Evolutionary conservation across 768 basidiomycete genomes (phyloP).

Genomic region (Exsudoporus frostii): DNA sequence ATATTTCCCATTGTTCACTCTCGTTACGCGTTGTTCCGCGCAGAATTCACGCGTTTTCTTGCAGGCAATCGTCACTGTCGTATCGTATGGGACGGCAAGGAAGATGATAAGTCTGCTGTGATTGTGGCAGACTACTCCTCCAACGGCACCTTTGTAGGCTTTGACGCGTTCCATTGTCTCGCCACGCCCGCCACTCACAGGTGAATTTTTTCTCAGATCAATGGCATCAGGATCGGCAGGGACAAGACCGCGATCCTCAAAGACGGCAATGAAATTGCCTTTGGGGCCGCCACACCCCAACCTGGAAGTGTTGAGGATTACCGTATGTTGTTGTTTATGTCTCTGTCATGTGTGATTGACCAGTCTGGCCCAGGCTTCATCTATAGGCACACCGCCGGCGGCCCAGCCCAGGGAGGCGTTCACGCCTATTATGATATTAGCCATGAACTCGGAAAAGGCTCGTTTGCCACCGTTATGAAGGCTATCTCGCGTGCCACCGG

Average conservation of each 20-base stretch:
- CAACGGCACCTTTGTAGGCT: constrained; percentile 44
- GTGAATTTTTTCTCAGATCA: constrained; percentile 31
- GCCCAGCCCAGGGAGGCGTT: constrained; percentile 49
- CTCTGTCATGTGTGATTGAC: background rate
- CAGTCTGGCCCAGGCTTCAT: constrained; percentile 53
- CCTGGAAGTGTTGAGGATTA: constrained; percentile 63
- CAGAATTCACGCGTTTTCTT: constrained; percentile 26
- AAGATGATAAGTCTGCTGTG: constrained; percentile 31
- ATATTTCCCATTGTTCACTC: constrained; percentile 1
- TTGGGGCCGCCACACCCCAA: constrained; percentile 60
- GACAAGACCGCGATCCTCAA: constrained; percentile 41
- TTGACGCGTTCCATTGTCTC: constrained; percentile 16
- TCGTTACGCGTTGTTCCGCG: constrained; percentile 11
- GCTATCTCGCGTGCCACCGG: constrained; percentile 72
- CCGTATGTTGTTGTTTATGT: constrained; percentile 44
- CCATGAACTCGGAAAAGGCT: constrained; percentile 79
- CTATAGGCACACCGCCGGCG: constrained; percentile 60
- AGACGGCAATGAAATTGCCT: constrained; percentile 81
- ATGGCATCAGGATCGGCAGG: constrained; percentile 39
- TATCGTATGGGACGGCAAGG: constrained; percentile 36
- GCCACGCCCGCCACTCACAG: constrained; percentile 9
- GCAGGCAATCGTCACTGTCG: constrained; percentile 40
- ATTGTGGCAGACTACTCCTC: constrained; percentile 36
- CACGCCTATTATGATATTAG: constrained; percentile 65
- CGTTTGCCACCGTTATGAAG: constrained; percentile 88